These are phyloP conservation scores for Parachlorella kessleri DNA, from an alignment of 139 green algal species.

Conservation along the genomic window DNA sequence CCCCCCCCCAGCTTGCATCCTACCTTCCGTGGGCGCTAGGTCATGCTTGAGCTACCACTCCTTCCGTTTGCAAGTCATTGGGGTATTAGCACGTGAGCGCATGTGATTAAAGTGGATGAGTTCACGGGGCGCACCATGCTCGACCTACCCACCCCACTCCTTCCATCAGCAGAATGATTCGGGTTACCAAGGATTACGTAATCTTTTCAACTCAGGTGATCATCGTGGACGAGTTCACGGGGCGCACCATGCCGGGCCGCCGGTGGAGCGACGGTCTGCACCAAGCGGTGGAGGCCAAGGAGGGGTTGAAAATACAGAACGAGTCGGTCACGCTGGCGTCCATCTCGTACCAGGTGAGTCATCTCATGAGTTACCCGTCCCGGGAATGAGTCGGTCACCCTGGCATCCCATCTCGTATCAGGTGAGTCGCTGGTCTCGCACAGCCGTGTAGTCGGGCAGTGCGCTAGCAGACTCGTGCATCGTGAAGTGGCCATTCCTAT, in stretches of 20 bases:
- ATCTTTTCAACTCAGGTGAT: constrained; percentile 74
- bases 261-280: constrained; percentile 94
- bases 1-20: background rate
- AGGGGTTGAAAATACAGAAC: constrained; percentile 93
- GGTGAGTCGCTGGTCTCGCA: too few species aligned
- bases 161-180: too few species aligned
- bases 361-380: background rate
- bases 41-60: constrained; percentile 93
- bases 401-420: constrained; percentile 98
- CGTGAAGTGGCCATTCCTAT: too few species aligned
- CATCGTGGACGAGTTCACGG: constrained; percentile 99
- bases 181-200: too few species aligned
- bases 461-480: too few species aligned
- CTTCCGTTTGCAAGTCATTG: too few species aligned
- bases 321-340: constrained; percentile 94
- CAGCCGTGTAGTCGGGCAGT: too few species aligned
- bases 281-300: constrained; percentile 98
- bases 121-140: constrained; percentile 97
- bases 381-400: constrained; percentile 90
- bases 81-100: too few species aligned
- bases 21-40: constrained; percentile 91
- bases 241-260: constrained; percentile 91
- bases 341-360: constrained; percentile 91
- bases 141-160: too few species aligned
- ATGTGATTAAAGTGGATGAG: constrained; percentile 98